A percentile compares a stretch with the other conserved stretches of the same genome.
Conservation (phyloP, 176 grass and related monocot genomes). For the Musa beccarii region DNA sequence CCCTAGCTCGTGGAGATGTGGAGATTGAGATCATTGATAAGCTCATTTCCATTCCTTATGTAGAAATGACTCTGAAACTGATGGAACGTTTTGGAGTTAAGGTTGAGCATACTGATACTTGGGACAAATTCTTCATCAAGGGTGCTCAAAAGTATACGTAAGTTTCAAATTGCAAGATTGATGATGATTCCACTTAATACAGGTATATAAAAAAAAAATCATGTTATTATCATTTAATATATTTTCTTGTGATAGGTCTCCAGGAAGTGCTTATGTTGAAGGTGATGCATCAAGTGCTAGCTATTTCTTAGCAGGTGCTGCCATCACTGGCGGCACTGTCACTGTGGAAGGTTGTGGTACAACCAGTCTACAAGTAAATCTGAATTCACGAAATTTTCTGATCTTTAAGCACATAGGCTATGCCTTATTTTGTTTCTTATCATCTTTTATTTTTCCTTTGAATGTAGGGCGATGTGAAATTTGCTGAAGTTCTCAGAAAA, state of each 20-base stretch:
- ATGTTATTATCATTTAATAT: not conserved
- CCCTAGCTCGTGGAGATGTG: slow-evolving; percentile 80
- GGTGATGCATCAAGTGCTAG: slow-evolving; percentile 98
- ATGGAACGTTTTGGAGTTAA: slow-evolving; percentile 89
- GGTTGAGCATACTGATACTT: slow-evolving; percentile 75
- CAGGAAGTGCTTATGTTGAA: slow-evolving; percentile 86
- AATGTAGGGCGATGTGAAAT: slow-evolving; percentile 92
- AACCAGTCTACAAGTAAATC: slow-evolving; percentile 80
- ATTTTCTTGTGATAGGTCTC: slow-evolving; percentile 39
- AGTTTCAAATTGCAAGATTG: slow-evolving; percentile 9
- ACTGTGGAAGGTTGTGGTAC: slow-evolving; percentile 93
- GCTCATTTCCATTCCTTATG: slow-evolving; percentile 91
- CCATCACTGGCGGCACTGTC: slow-evolving; percentile 87
- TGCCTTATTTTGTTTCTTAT: not conserved
- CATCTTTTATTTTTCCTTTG: not conserved
- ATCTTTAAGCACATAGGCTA: not conserved
- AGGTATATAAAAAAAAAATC: not conserved
- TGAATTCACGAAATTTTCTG: not conserved
- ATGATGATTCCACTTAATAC: not conserved
- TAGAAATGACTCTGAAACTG: slow-evolving; percentile 95
- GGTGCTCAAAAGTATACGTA: slow-evolving; percentile 87
- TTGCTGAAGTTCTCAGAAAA: slow-evolving; percentile 90
- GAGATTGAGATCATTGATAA: slow-evolving; percentile 99
- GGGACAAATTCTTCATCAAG: slow-evolving; percentile 94
- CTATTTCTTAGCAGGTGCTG: slow-evolving; percentile 98